Evolutionary conservation across 345 rosid genomes (phyloP), one percentile per base, ranked within the genome.

Genomic region (Mangifera indica): DNA sequence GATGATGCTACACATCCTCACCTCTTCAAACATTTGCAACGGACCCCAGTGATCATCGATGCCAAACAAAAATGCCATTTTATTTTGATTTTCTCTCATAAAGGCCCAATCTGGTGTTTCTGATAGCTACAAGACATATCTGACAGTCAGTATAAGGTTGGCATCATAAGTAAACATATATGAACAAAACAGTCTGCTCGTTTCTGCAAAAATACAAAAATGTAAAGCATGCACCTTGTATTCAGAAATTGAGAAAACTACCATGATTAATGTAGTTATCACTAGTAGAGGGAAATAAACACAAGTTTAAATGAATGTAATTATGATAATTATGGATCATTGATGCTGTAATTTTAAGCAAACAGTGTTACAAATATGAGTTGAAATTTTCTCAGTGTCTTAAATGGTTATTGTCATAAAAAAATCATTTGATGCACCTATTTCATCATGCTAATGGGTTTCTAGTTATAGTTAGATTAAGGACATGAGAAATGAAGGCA

Each of bases 31-130:
- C 86, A 89, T 81, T 66, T 88, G 78, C 69, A 88, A 49, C 0
- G 98, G 93, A 55, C 93, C 97, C 97, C 97, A 93, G 72, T 91
- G 97, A 80, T 89, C 98, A 74, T 88, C 90, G 40, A 74, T 70
- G 56, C 94, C 93, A 73, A 79, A 93, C 80, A 93, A 76, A 79
- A 89, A 87, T 61, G 91, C 78, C 29, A 93, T 80, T 77, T 85
- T 91, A 60, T 71, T 74, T 77, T 73, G 69, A 63, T 83, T 86
- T 74, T 76, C 84, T 83, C 84, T 87, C 86, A 89, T 76, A 72
- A 87, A 93, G 57, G 75, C 82, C 96, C 97, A 91, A 66, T 91
- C 96, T 49, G 90, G 91, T 76, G 78, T 81, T 72, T 80, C 84
- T 77, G 83, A 78, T 64, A 93, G 96, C 97, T 91, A 71, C 69